phyloP scores from a whole-genome alignment of 306 rosid species.

The Castanea crenata region DNA sequence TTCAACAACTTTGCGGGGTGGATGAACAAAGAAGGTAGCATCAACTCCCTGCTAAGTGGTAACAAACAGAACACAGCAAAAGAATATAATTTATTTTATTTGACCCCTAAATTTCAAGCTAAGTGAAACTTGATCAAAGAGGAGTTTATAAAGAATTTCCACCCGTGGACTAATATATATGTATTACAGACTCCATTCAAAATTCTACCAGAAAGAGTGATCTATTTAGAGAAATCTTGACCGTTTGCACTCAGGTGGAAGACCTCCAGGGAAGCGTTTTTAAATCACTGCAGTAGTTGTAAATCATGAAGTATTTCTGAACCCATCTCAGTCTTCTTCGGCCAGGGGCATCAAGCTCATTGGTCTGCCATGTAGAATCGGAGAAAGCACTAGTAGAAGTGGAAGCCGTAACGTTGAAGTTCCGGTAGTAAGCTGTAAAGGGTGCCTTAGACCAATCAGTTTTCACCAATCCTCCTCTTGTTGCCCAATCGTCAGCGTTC shows the following conservation, averaged over 20 bases:
- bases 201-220: background rate
- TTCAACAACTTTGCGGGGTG: background rate
- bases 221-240: constrained; percentile 21
- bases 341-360: constrained; percentile 62
- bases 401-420: constrained; percentile 50
- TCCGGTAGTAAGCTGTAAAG: constrained; percentile 76
- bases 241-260: constrained; percentile 62
- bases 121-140: background rate
- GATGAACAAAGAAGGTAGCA: background rate
- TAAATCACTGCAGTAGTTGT: constrained; percentile 71
- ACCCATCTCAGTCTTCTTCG: constrained; percentile 86
- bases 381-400: constrained; percentile 33
- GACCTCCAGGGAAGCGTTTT: constrained; percentile 72
- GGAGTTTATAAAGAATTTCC: constrained; percentile 1
- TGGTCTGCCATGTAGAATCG: constrained; percentile 39
- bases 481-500: constrained; percentile 86
- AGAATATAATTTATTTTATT: background rate
- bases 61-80: background rate
- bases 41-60: background rate
- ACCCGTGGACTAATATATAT: background rate
- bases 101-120: background rate
- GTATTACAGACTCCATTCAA: background rate
- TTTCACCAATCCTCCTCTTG: constrained; percentile 81
- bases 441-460: constrained; percentile 88
- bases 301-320: constrained; percentile 82